A percentile compares a stretch with the other conserved stretches of the same genome.
phyloP scores from a whole-genome alignment of 2,329 filamentous ascomycete genomes.

The Penicillium sp. region DNA sequence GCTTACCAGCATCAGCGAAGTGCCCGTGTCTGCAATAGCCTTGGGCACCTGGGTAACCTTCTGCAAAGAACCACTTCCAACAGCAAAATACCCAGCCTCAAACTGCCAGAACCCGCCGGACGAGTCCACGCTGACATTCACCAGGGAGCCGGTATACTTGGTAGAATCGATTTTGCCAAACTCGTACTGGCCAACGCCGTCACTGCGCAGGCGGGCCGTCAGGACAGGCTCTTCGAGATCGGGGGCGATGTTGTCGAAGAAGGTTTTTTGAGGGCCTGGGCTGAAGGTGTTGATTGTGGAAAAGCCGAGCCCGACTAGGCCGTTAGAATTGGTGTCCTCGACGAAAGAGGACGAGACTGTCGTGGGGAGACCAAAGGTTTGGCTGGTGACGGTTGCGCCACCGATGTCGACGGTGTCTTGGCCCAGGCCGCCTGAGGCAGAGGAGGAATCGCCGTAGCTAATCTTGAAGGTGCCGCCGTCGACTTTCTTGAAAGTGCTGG shows the following conservation, averaged over 20 bases:
- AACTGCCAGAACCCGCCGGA: slow-evolving; percentile 72
- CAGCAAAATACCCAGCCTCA: slow-evolving; percentile 58
- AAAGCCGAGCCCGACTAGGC: slow-evolving; percentile 72
- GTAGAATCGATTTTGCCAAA: slow-evolving; percentile 70
- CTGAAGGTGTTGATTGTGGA: slow-evolving; percentile 66
- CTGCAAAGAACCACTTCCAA: slow-evolving; percentile 52
- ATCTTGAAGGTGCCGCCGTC: slow-evolving; percentile 63
- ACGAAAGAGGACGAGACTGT: slow-evolving; percentile 62
- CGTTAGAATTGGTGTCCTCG: slow-evolving; percentile 64
- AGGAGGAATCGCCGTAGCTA: slow-evolving; percentile 70
- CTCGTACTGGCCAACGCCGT: slow-evolving; percentile 67
- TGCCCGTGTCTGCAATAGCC: slow-evolving; percentile 70
- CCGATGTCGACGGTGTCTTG: slow-evolving; percentile 70
- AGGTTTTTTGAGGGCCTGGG: slow-evolving; percentile 68
- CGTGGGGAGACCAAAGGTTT: slow-evolving; percentile 70
- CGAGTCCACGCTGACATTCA: slow-evolving; percentile 64
- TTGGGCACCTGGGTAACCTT: slow-evolving; percentile 36
- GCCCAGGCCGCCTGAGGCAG: slow-evolving; percentile 65
- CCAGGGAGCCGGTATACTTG: slow-evolving; percentile 66
- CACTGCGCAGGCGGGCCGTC: slow-evolving; percentile 68
- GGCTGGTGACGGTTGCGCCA: slow-evolving; percentile 62
- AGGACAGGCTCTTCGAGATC: slow-evolving; percentile 68
- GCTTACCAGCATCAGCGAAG: slow-evolving; percentile 66
- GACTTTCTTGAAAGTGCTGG: slow-evolving; percentile 54
- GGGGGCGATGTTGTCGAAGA: slow-evolving; percentile 71